These are phyloP conservation scores for Tolypocladium ophioglossoides DNA, from an alignment of 2,329 filamentous ascomycete species.

Conservation along the genomic window DNA sequence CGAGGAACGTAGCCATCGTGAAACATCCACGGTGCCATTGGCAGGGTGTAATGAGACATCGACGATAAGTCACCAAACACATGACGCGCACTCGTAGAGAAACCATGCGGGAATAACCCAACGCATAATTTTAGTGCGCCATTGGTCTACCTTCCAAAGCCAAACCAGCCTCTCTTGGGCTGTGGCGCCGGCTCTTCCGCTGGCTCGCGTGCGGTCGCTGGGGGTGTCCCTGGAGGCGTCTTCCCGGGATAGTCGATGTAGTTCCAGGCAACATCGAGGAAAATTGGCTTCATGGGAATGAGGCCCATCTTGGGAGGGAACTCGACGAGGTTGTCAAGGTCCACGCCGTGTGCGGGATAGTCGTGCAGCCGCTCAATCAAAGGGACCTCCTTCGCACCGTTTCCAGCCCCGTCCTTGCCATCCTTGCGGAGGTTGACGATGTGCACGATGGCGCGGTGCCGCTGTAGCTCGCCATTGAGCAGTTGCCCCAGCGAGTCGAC, in stretches of 20 bases:
- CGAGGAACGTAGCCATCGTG: not conserved
- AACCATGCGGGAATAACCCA: not conserved
- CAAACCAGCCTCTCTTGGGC: slow-evolving; percentile 65
- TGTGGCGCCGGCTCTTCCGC: slow-evolving; percentile 27
- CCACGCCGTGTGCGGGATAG: slow-evolving; percentile 60
- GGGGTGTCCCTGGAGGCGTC: slow-evolving; percentile 14
- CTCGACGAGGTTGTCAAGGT: slow-evolving; percentile 71
- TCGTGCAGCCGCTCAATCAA: slow-evolving; percentile 65
- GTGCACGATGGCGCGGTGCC: slow-evolving; percentile 77
- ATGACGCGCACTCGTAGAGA: not conserved
- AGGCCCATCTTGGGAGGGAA: slow-evolving; percentile 78
- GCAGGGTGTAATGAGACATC: not conserved
- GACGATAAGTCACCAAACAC: not conserved
- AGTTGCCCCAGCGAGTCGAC: slow-evolving; percentile 48
- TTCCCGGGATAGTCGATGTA: slow-evolving; percentile 85
- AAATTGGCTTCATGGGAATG: slow-evolving; percentile 87
- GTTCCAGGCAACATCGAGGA: slow-evolving; percentile 95
- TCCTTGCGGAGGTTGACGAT: slow-evolving; percentile 55
- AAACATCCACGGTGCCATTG: not conserved
- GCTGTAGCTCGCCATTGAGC: slow-evolving; percentile 62
- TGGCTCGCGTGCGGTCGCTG: slow-evolving; percentile 24
- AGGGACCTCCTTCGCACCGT: slow-evolving; percentile 28
- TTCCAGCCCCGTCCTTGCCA: slow-evolving; percentile 28
- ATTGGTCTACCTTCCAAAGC: slow-evolving; percentile 43
- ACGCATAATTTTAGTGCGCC: not conserved